Base-by-base conservation (phyloP, 75 land plant genomes). In the Selaginella moellendorffii region DNA sequence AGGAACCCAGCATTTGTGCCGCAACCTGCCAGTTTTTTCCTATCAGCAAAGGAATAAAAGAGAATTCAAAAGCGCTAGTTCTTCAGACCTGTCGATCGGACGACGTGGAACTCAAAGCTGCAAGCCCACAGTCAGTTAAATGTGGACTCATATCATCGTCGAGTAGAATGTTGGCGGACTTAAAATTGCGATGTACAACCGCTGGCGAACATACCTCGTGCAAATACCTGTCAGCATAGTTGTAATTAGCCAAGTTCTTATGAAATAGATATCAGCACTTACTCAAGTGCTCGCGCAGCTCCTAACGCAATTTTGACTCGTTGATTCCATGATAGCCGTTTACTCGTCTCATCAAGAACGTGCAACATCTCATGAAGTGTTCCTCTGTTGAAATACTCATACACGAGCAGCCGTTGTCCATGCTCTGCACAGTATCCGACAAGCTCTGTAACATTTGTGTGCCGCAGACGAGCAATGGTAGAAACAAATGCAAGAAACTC, bases 391-490 rank as follows among this genome's bases (percentile, higher is more conserved):
- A 79, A 76, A 63, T 78, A 93, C 63, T 85, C 83, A 61, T 88
- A 83, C 0, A 83, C 82, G 17, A 93, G 79, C 60, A 93, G 71
- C 62, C 80, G 74, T 30, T 84, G 90, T 28, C 87, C 90, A 68
- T 88, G 84, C 65, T 90, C 90, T 24, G 77, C 73, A 67, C 98
- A 88, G 63, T 88, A 93, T 0, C 98, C 98, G 23, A 85, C 82
- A 20, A 93, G 72, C 68, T 83, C 86, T 9, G 80, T 79, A 24
- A 85, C 63, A 69, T 93, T 85, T 10, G 96, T 72, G 65, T 93
- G 90, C 27, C 78, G 86, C 52, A 89, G 63, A 20, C 68, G 68
- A 12, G 95, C 91, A 26, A 92, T 71, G 19, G 61, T 78, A 52
- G 88, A 79, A 46, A 92, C 85, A 42, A 83, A 65, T 18, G 81